Conservation (phyloP, 139 green algal genomes). For the Picochlorum sp. region DNA sequence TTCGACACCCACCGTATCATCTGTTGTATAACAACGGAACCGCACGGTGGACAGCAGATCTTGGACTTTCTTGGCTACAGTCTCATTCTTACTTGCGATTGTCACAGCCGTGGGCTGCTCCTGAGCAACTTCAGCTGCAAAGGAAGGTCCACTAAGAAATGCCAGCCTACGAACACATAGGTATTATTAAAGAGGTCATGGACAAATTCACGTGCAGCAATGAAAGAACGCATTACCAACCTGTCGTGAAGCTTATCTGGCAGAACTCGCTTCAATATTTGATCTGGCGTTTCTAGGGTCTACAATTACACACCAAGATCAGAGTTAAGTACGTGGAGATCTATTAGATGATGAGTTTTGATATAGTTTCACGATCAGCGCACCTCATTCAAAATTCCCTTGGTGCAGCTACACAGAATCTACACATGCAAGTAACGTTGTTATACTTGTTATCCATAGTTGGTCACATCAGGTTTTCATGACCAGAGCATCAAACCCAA, state of each 20-base stretch:
- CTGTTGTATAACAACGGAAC: slow-evolving; percentile 45
- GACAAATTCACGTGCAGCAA: no score
- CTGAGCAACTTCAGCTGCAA: slow-evolving; percentile 48
- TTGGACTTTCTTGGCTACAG: slow-evolving; percentile 26
- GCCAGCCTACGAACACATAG: slow-evolving; percentile 22
- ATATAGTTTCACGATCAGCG: not conserved
- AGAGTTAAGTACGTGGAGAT: not conserved
- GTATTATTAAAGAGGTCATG: no score
- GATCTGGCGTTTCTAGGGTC: slow-evolving; percentile 59
- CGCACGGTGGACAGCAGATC: slow-evolving; percentile 36
- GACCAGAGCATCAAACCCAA: no score
- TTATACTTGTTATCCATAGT: no score
- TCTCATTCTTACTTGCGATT: slow-evolving; percentile 33
- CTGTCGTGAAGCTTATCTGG: slow-evolving; percentile 18
- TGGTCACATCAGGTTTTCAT: no score
- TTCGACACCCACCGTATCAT: slow-evolving; percentile 50
- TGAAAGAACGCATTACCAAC: not conserved
- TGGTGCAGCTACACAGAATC: slow-evolving; percentile 25
- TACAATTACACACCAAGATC: not conserved
- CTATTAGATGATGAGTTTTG: no score
- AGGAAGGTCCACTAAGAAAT: slow-evolving; percentile 52
- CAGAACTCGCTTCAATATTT: slow-evolving; percentile 57
- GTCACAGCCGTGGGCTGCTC: slow-evolving; percentile 44
- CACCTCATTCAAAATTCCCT: slow-evolving; percentile 16
- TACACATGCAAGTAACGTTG: not conserved